A percentile compares a stretch with the other conserved stretches of the same genome.
Conservation (phyloP, 805 yeast genomes). For the Pichia pseudocactophila region DNA sequence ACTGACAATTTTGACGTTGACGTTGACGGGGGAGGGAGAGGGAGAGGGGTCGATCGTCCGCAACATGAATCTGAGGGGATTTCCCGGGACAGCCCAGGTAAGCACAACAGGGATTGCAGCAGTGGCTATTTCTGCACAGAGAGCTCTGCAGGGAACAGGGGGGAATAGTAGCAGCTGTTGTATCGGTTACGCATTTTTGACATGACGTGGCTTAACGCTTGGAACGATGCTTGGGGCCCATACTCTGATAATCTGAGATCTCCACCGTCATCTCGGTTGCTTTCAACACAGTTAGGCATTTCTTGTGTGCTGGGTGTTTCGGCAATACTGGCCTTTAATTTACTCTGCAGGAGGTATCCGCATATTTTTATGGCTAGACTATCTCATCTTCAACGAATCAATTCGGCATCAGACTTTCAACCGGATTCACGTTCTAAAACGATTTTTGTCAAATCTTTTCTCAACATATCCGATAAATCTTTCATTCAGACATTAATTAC, state of each 20-base stretch:
- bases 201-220: too few species aligned
- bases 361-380: slow-evolving; percentile 77
- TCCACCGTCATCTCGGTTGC: slow-evolving; percentile 40
- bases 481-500: slow-evolving; percentile 15
- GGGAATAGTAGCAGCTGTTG: too few species aligned
- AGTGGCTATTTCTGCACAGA: too few species aligned
- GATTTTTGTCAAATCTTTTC: not conserved
- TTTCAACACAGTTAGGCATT: slow-evolving; percentile 66
- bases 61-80: too few species aligned
- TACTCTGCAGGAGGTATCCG: slow-evolving; percentile 67
- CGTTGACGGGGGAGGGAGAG: too few species aligned
- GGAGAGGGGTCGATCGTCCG: too few species aligned
- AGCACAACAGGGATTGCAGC: too few species aligned
- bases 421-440: not conserved
- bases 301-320: slow-evolving; percentile 59
- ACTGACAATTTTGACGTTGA: too few species aligned
- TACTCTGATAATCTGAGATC: slow-evolving; percentile 21
- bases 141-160: too few species aligned
- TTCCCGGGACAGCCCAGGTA: too few species aligned
- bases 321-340: slow-evolving; percentile 62
- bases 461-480: slow-evolving; percentile 5
- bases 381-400: slow-evolving; percentile 28
- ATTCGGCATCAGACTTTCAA: not conserved
- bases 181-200: too few species aligned
- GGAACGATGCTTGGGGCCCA: not conserved